Conservation (phyloP, 2,329 filamentous ascomycete species). For the Myriangium duriaei region DNA sequence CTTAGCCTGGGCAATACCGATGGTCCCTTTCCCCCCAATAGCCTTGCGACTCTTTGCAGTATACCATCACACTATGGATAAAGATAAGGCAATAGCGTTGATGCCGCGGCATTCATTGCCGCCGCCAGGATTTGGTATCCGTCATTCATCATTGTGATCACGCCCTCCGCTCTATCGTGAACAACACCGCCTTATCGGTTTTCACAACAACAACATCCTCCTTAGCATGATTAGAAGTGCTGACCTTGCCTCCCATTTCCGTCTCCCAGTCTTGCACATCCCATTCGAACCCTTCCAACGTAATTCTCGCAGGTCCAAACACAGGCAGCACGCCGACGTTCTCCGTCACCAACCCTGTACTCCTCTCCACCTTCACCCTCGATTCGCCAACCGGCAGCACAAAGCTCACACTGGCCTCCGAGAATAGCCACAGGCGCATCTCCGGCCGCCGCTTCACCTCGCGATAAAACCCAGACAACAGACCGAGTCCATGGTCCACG, state of each 20-base stretch:
- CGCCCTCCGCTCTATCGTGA: conserved; percentile 32
- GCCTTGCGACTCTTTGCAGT: too few relatives aligned
- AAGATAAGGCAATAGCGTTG: too few relatives aligned
- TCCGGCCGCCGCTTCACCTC: conserved; percentile 32
- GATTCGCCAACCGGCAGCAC: conserved; percentile 60
- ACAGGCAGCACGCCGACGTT: not conserved
- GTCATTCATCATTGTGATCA: too few relatives aligned
- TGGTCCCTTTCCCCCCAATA: too few relatives aligned
- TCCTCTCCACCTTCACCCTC: conserved; percentile 49
- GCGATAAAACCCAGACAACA: conserved; percentile 70
- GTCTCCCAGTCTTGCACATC: conserved; percentile 73
- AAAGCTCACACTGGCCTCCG: conserved; percentile 69
- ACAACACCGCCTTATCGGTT: conserved; percentile 32
- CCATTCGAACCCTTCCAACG: conserved; percentile 53
- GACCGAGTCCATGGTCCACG: conserved; percentile 82
- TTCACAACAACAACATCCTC: conserved; percentile 27
- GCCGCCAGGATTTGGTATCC: too few relatives aligned
- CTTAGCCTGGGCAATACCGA: too few relatives aligned
- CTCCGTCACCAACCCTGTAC: conserved; percentile 9
- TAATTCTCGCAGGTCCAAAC: not conserved
- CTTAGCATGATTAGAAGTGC: conserved; percentile 38
- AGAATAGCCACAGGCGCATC: conserved; percentile 60
- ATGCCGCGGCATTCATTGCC: too few relatives aligned
- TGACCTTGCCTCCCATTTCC: conserved; percentile 35
- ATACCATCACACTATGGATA: too few relatives aligned